A percentile compares a stretch with the other conserved stretches of the same genome.
Conservation (phyloP, 2,329 filamentous ascomycete species). For the Clathrospora elynae region DNA sequence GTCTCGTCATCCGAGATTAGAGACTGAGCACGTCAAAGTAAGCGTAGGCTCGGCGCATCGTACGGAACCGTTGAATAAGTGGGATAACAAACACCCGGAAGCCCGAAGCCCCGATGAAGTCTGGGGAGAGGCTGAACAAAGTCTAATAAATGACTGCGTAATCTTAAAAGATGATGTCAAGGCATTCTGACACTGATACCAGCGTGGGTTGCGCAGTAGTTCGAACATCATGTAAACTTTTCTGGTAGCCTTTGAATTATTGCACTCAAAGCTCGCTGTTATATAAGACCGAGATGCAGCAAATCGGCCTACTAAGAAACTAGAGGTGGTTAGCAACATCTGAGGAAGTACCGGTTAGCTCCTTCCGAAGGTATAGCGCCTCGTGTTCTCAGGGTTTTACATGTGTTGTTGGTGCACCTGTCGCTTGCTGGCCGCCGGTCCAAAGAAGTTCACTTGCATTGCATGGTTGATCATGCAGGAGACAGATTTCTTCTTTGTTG, state of each 20-base stretch:
- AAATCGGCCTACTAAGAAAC: neutral
- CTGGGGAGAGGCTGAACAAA: neutral
- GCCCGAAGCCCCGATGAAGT: too few species aligned
- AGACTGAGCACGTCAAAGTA: conserved; percentile 1
- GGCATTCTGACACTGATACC: conserved; percentile 12
- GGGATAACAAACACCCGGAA: too few species aligned
- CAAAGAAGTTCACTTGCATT: conserved; percentile 23
- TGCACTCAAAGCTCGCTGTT: conserved; percentile 12
- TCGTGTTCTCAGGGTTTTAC: conserved; percentile 19
- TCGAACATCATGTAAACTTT: conserved; percentile 28
- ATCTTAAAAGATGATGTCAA: neutral
- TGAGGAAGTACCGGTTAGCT: neutral
- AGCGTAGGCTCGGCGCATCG: too few species aligned
- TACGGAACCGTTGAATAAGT: too few species aligned
- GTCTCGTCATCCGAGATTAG: conserved; percentile 13
- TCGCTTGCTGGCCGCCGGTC: conserved; percentile 26
- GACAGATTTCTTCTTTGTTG: conserved; percentile 15
- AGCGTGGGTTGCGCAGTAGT: conserved; percentile 22
- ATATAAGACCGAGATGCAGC: conserved; percentile 13
- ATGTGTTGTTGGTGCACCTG: conserved; percentile 19
- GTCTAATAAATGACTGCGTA: neutral
- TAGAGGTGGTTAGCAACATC: conserved; percentile 2
- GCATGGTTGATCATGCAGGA: conserved; percentile 18
- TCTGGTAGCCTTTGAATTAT: conserved; percentile 23
- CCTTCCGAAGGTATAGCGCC: conserved; percentile 1